A percentile compares a stretch with the other conserved stretches of the same genome.
These are phyloP conservation scores for Macrophomina phaseolina DNA, from an alignment of 2,329 filamentous ascomycete genomes.

Conservation along the genomic window DNA sequence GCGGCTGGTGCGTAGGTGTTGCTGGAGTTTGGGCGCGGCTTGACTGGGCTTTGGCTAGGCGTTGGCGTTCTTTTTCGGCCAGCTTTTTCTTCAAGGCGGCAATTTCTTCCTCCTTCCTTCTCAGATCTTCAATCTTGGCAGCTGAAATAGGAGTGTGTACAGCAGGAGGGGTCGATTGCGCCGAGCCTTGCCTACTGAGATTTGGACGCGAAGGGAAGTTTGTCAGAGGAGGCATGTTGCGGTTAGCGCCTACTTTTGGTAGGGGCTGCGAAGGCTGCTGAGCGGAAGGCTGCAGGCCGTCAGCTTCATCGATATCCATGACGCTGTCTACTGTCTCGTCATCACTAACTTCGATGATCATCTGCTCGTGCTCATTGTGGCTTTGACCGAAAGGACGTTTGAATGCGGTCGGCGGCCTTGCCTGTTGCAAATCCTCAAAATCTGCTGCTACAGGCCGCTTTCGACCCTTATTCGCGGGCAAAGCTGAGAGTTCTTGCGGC, in stretches of 20 bases:
- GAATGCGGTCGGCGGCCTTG: constrained; percentile 33
- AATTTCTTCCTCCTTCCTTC: constrained; percentile 56
- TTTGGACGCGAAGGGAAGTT: constrained; percentile 37
- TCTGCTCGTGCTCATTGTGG: constrained; percentile 60
- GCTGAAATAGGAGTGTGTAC: constrained; percentile 44
- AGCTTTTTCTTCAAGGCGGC: constrained; percentile 55
- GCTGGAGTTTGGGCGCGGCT: constrained; percentile 28
- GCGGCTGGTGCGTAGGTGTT: constrained; percentile 5
- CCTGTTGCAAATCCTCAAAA: constrained; percentile 24
- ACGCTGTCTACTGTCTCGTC: constrained; percentile 66
- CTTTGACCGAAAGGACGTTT: constrained; percentile 70
- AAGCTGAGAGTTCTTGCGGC: background rate
- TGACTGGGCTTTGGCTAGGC: constrained; percentile 20
- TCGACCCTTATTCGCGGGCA: constrained; percentile 30
- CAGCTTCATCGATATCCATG: constrained; percentile 69
- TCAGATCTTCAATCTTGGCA: constrained; percentile 51
- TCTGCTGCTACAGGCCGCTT: constrained; percentile 62
- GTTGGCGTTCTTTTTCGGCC: constrained; percentile 46
- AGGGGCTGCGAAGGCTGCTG: constrained; percentile 16
- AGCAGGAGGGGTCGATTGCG: constrained; percentile 40
- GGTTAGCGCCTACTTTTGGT: background rate
- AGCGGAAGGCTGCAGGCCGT: constrained; percentile 29
- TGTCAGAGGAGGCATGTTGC: constrained; percentile 28
- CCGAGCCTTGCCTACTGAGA: constrained; percentile 36
- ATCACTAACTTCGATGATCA: constrained; percentile 88